Evolutionary conservation across 192 early-diverging fungal genomes (phyloP).

Genomic region (Borealophlyctis nickersoniae): DNA sequence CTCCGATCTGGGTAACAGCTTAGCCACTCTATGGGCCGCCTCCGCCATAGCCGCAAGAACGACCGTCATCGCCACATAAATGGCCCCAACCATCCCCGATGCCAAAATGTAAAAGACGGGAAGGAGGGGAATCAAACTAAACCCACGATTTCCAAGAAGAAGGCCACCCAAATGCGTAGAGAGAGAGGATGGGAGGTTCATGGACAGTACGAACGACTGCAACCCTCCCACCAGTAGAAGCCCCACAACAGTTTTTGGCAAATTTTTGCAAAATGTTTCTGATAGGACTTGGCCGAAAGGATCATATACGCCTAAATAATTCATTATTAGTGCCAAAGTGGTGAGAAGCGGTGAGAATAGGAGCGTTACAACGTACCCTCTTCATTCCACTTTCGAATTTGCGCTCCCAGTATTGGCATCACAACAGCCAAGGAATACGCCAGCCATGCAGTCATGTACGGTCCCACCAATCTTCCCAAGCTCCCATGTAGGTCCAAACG

Average conservation of each 20-base stretch:
- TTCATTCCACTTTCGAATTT: neutral
- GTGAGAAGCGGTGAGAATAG: neutral
- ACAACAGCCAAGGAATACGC: conserved; percentile 29
- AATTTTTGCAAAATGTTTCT: neutral
- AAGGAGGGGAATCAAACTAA: neutral
- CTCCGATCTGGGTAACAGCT: neutral
- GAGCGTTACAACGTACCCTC: neutral
- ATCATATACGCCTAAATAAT: neutral
- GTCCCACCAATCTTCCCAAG: conserved; percentile 15
- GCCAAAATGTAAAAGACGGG: conserved; percentile 4
- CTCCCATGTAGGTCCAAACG: conserved; percentile 7
- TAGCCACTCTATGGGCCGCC: neutral
- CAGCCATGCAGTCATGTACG: conserved; percentile 15
- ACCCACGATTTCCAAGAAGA: conserved; percentile 3
- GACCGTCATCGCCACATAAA: neutral
- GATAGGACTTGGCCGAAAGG: neutral
- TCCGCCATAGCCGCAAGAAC: neutral
- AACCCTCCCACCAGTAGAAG: neutral
- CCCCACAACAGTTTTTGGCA: neutral
- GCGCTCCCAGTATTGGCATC: conserved; percentile 14
- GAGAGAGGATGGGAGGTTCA: neutral
- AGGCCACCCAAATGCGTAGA: neutral
- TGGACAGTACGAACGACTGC: neutral
- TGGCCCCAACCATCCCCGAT: neutral
- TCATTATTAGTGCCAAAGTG: neutral